Percentiles rank a stretch among this genome's conserved stretches.
These are phyloP conservation scores for Closterium sp. DNA, from an alignment of 139 green algal species.

Conservation along the genomic window DNA sequence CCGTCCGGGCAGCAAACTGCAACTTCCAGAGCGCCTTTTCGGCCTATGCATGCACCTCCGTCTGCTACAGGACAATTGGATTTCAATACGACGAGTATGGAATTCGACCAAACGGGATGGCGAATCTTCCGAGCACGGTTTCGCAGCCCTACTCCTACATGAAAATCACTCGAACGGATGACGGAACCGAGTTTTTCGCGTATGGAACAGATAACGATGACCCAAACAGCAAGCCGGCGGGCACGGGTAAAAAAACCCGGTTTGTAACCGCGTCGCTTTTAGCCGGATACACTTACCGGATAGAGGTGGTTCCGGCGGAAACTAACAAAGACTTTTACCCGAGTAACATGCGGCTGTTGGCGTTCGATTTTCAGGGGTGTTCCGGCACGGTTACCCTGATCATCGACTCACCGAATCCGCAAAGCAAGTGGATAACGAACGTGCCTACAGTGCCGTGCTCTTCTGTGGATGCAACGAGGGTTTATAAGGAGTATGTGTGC, in stretches of 20 bases:
- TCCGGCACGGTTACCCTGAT: neutral
- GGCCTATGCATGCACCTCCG: too few relatives aligned
- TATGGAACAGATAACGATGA: neutral
- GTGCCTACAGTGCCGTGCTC: neutral
- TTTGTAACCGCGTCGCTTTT: neutral
- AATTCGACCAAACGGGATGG: too few relatives aligned
- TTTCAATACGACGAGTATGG: too few relatives aligned
- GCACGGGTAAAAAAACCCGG: too few relatives aligned
- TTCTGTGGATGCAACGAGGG: neutral
- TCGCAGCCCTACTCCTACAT: neutral
- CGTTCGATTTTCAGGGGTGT: neutral
- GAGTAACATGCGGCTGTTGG: neutral
- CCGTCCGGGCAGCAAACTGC: neutral
- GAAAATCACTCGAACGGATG: neutral
- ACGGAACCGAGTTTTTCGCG: neutral
- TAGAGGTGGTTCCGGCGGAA: neutral
- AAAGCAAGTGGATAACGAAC: neutral
- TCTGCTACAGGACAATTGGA: too few relatives aligned
- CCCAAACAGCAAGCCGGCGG: too few relatives aligned
- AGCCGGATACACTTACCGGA: neutral
- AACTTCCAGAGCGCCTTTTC: neutral
- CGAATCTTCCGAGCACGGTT: neutral
- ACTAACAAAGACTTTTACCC: neutral
- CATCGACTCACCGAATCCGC: neutral
- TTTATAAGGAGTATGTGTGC: neutral